These are phyloP conservation scores for Grigorovia yakushimaensis DNA, from an alignment of 805 yeast species.

Conservation along the genomic window DNA sequence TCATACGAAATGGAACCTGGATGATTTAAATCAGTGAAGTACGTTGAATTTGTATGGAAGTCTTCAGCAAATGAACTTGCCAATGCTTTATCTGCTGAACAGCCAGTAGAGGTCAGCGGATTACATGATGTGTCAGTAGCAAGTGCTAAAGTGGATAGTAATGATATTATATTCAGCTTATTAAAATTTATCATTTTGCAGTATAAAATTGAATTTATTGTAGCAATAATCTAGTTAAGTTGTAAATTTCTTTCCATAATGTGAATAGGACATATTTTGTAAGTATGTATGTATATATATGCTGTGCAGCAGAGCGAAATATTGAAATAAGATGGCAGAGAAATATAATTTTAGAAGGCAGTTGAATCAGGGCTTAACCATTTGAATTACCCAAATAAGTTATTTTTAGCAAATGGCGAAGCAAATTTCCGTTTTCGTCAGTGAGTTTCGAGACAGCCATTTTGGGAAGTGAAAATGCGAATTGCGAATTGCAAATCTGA, in stretches of 20 bases:
- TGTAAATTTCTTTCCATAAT: too few species aligned
- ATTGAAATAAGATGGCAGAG: background rate
- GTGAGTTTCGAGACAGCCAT: background rate
- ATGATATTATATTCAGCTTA: background rate
- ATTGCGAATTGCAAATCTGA: background rate
- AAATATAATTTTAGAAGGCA: background rate
- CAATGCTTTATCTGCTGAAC: conserved; percentile 51
- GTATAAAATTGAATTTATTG: too few species aligned
- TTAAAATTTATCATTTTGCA: background rate
- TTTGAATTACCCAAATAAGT: background rate
- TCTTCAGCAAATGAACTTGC: conserved; percentile 44
- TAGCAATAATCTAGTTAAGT: too few species aligned
- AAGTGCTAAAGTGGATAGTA: background rate
- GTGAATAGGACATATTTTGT: too few species aligned
- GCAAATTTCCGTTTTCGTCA: background rate
- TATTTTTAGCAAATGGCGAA: background rate
- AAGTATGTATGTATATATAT: too few species aligned
- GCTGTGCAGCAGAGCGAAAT: too few species aligned
- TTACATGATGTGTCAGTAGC: conserved; percentile 29
- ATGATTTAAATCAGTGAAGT: conserved; percentile 34
- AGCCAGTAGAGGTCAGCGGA: conserved; percentile 32
- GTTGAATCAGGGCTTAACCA: background rate
- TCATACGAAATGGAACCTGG: conserved; percentile 38
- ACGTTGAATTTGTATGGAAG: conserved; percentile 37
- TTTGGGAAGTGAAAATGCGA: background rate